A percentile compares a stretch with the other conserved stretches of the same genome.
Conservation (phyloP, 179 eudicot genomes). For the Spinacia oleracea region DNA sequence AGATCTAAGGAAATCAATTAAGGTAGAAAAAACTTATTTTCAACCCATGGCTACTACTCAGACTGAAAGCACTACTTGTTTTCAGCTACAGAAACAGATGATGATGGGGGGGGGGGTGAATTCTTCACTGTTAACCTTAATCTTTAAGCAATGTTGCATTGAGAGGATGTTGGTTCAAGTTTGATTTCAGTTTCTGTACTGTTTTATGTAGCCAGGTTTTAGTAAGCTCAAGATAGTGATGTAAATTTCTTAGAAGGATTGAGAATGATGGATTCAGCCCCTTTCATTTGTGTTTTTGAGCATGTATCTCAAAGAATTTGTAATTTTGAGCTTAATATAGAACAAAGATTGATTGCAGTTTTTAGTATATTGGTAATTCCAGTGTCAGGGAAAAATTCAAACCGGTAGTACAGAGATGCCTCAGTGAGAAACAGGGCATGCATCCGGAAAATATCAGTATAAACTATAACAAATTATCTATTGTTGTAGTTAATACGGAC, state of each 20-base stretch:
- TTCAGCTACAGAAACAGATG: background rate
- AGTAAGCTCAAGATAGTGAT: background rate
- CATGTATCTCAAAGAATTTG: background rate
- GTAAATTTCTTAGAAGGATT: background rate
- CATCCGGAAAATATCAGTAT: too few species aligned
- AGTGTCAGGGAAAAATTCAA: too few species aligned
- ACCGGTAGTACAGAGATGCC: too few species aligned
- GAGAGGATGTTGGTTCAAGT: background rate
- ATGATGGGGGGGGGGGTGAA: background rate
- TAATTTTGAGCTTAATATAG: background rate
- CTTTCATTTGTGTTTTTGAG: background rate
- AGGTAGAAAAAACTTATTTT: constrained; percentile 10
- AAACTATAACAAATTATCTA: too few species aligned
- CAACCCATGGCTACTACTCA: background rate
- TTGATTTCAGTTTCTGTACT: background rate
- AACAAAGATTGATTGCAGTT: too few species aligned
- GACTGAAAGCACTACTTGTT: background rate
- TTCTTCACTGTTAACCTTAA: background rate
- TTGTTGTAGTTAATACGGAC: too few species aligned
- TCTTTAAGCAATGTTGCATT: background rate
- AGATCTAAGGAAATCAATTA: background rate
- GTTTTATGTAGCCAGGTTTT: background rate
- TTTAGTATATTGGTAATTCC: too few species aligned
- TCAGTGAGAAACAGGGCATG: too few species aligned
- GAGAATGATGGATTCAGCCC: background rate